Percentiles rank a stretch among this genome's conserved stretches.
Evolutionary conservation across 2,329 filamentous ascomycete species (phyloP).

Genomic region (Fusarium subglutinans): DNA sequence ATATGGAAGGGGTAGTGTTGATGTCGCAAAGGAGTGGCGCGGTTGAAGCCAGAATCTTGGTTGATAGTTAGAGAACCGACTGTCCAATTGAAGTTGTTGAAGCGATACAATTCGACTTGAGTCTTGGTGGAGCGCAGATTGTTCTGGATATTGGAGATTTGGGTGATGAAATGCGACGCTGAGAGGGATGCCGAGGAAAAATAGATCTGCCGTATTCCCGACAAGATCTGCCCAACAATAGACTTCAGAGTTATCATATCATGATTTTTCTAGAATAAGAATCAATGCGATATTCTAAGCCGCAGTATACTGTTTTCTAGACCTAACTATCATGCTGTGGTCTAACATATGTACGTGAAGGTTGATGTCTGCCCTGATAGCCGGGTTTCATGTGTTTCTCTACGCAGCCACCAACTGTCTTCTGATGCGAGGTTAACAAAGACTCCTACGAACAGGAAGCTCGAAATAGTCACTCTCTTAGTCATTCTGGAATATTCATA

Average conservation of each 20-base stretch:
- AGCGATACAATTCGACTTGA: background rate
- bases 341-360: background rate
- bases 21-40: background rate
- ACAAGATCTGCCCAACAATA: background rate
- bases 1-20: background rate
- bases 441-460: background rate
- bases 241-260: background rate
- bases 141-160: constrained; percentile 19
- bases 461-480: too few species aligned
- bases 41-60: background rate
- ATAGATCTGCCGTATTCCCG: constrained; percentile 42
- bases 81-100: background rate
- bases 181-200: constrained; percentile 30
- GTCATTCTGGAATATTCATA: background rate
- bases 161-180: constrained; percentile 9
- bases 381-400: background rate
- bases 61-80: background rate
- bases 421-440: background rate
- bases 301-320: background rate
- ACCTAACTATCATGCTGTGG: background rate
- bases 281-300: background rate
- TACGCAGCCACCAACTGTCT: too few species aligned
- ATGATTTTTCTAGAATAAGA: background rate
- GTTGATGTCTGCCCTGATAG: background rate
- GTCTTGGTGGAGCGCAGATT: background rate